Evolutionary conservation across 2,329 filamentous ascomycete species (phyloP), one percentile per base, ranked within the genome.

Genomic region (Aspergillus costaricaensis): DNA sequence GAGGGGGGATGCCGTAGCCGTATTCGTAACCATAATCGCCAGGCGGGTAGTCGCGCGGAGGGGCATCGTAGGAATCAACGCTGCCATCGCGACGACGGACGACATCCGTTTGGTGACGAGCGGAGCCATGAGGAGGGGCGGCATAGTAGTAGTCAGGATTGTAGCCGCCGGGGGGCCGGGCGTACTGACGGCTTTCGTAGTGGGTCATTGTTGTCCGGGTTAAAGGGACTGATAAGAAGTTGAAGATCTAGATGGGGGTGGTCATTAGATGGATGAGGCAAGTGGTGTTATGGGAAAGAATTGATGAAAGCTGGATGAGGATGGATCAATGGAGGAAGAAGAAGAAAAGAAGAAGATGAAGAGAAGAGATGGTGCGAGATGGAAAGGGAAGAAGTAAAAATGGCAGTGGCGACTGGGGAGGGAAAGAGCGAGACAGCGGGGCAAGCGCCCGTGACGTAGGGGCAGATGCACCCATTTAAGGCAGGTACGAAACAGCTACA

Each of bases 41-140:
- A 6, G 91, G 91, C 32, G 91, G 91, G 70, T 96, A 96, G 68
- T 96, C 91, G 67, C 92, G 88, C 65, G 87, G 86, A 62, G 96
- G 87, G 77, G 96, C 91, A 78, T 96, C 93, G 72, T 96, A 32
- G 2, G 88, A 88, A 25, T 89, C 79, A 49, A 88, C 88, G 75
- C 89, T 92, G 70, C 92, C 89, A 73, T 93, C 88, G 21, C 56
- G 62, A 55, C 66, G 69, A 60, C 69, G 68, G 56, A 70, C 47
- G 17, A 69, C 57, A 23, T 65, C 66, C 10, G 55, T 59, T 23
- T 60, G 60, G 38, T 63, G 59, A 41, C 54, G 55, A 10, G 61
- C 61, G 30, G 47, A 58, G 25, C 59, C 47, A n/a, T 63, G 62
- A 12, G 65, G 60, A 25, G 68, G 63, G 36, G 63, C 60, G 30